Evolutionary conservation across 2,329 filamentous ascomycete genomes (phyloP).

Genomic region (Calonectria crousiana): DNA sequence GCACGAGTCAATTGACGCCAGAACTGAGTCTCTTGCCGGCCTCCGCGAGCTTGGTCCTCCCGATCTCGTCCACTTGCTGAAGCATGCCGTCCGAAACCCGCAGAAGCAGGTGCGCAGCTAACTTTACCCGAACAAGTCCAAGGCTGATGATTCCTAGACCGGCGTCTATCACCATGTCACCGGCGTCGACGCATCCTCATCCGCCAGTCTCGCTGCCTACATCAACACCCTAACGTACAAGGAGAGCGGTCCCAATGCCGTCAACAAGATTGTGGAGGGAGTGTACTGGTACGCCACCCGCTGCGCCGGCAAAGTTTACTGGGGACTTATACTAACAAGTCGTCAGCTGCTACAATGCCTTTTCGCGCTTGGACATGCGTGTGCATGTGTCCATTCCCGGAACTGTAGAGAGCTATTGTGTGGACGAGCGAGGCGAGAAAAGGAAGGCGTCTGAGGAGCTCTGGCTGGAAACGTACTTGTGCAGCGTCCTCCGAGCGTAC

Average conservation of each 20-base stretch:
- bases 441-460: constrained; percentile 91
- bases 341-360: constrained; percentile 93
- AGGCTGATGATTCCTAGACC: constrained; percentile 64
- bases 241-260: constrained; percentile 78
- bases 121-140: constrained; percentile 24
- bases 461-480: constrained; percentile 98
- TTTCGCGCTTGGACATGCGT: constrained; percentile 97
- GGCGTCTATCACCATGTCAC: constrained; percentile 99
- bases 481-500: constrained; percentile 93
- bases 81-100: constrained; percentile 71
- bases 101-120: constrained; percentile 64
- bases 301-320: background rate
- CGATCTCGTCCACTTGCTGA: constrained; percentile 94
- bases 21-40: constrained; percentile 87
- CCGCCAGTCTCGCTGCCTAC: constrained; percentile 95
- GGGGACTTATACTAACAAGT: constrained; percentile 43
- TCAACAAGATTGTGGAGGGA: constrained; percentile 90
- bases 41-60: constrained; percentile 95
- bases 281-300: constrained; percentile 81
- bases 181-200: constrained; percentile 96
- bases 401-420: constrained; percentile 95
- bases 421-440: constrained; percentile 97
- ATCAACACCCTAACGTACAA: constrained; percentile 97
- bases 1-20: constrained; percentile 90
- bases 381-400: constrained; percentile 98